Evolutionary conservation across 306 rosid genomes (phyloP), one percentile per base, ranked within the genome.

Genomic region (Sesbania bispinosa): DNA sequence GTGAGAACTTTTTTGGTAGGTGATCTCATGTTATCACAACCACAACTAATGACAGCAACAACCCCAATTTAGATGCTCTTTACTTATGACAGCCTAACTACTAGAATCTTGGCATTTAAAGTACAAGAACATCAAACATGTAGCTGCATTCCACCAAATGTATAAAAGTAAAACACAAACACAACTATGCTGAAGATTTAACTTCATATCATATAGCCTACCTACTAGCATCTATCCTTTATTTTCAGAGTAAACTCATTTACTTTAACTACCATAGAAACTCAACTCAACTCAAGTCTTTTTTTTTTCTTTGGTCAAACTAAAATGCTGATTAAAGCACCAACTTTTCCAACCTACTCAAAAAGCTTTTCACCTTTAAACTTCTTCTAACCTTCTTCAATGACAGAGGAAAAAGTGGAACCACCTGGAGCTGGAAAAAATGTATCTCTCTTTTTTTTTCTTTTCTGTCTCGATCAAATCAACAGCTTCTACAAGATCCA

Each of bases 401-500:
- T 61, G 47, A 59, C 50, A 24, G 27, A 67, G 82, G 45, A 51
- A 76, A 83, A 87, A 67, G 83, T 62, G 32, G 67, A 67, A 68
- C 68, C 39, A 69, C 80, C 77, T 60, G 58, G 73, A 46, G 69
- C 70, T 74, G 69, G 10, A 63, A 79, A 61, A 70, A 74, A n/a
- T 30, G 42, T 67, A 6, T n/a, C 33, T 4, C 3, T 62, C n/a
- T n/a, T n/a, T 35, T 61, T 19, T 52, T 39, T n/a, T 30, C 7
- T 33, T 38, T 59, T 58, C n/a, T n/a, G n/a, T 39, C 82, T 84
- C 69, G 82, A 87, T 69, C 70, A 78, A 81, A 70, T 70, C 77
- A 75, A 80, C 38, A 58, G 48, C 78, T 77, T n/a, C 67, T 48
- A 68, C 77, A n/a, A 78, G 85, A 82, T 84, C 85, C 75, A 80